Evolutionary conservation across 352 stramenopile genomes (phyloP).

Genomic region (Phytophthora meadii): DNA sequence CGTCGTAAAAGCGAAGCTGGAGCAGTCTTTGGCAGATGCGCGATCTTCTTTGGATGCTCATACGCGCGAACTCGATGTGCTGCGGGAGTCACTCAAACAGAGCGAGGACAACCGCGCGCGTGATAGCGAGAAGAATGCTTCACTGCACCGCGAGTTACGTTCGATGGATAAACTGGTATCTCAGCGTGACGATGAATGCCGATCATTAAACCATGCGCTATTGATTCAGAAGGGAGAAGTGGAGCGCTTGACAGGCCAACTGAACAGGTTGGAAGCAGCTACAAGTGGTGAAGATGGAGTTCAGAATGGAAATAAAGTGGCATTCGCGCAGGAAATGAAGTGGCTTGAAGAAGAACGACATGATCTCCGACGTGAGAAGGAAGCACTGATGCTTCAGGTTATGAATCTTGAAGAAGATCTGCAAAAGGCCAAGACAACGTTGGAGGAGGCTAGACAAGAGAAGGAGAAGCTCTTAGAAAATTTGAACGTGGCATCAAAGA

Average conservation of each 20-base stretch:
- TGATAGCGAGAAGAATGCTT: conserved; percentile 79
- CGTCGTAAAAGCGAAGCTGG: conserved; percentile 43
- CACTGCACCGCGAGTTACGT: conserved; percentile 68
- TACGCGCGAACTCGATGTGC: conserved; percentile 61
- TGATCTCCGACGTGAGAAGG: conserved; percentile 58
- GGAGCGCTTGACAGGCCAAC: conserved; percentile 51
- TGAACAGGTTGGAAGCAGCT: conserved; percentile 38
- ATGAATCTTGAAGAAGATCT: conserved; percentile 69
- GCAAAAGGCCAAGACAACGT: conserved; percentile 44
- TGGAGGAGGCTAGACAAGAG: conserved; percentile 48
- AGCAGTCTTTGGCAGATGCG: conserved; percentile 52
- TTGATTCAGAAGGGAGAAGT: conserved; percentile 63
- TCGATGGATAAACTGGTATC: conserved; percentile 77
- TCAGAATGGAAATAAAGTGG: conserved; percentile 30
- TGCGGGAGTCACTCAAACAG: conserved; percentile 65
- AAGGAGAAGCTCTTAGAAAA: conserved; percentile 61
- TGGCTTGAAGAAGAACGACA: conserved; percentile 77
- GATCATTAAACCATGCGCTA: conserved; percentile 61
- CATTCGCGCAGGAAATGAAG: conserved; percentile 72
- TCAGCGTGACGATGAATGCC: conserved; percentile 77
- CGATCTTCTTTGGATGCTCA: conserved; percentile 49
- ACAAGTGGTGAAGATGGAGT: conserved; percentile 12
- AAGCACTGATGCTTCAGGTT: conserved; percentile 62
- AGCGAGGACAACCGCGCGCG: conserved; percentile 56
- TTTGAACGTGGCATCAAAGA: conserved; percentile 39